Base-by-base conservation (phyloP, 2,329 filamentous ascomycete species). In the Setomelanomma holmii region DNA sequence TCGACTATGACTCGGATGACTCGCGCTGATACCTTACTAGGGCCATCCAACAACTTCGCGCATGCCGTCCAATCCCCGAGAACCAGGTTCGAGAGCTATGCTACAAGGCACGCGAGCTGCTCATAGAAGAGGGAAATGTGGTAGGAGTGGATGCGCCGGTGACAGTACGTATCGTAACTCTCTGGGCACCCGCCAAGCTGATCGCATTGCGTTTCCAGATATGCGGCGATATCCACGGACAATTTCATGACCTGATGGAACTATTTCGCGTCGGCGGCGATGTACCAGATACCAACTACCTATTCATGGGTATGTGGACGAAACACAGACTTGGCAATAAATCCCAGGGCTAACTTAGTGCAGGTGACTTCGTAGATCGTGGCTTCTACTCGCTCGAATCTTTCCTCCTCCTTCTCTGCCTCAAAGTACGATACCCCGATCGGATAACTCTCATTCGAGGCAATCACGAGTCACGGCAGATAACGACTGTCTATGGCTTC, bases 371-470 rank as follows among this genome's bases (percentile, higher is more conserved):
- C 68, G 93, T 99, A 72, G 93, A 99, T 76, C 90, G 93, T 60
- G 93, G 93, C 52, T 99, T 97, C 82, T 99, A 98, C 80, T 96
- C 91, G 2, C 87, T 99, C 65, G 93, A 99, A 79, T 95, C 93
- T 4, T 97, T 99, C 73, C 87, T 97, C 56, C 89, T 99, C 49
- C 87, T 99, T 10, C 86, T 99, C 46, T 96, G 92, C 72, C 86
- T 98, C 67, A 98, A 98, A 83, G 93, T 98, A 56, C 89, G 93
- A 73, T 98, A 98, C 73, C 95, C 93, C 46, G 92, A 98, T 76
- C 91, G 95, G 64, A 97, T 98, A 80, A 98, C 95, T 4, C 84
- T 98, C 36, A 96, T 98, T 69, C 86, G 93, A 59, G 93, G 93
- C 60, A 96, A 96, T 74, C 92, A 96, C 80, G 93, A 98, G 77